A percentile compares a stretch with the other conserved stretches of the same genome.
Evolutionary conservation across 306 rosid genomes (phyloP).

Genomic region (Cucumis hystrix): DNA sequence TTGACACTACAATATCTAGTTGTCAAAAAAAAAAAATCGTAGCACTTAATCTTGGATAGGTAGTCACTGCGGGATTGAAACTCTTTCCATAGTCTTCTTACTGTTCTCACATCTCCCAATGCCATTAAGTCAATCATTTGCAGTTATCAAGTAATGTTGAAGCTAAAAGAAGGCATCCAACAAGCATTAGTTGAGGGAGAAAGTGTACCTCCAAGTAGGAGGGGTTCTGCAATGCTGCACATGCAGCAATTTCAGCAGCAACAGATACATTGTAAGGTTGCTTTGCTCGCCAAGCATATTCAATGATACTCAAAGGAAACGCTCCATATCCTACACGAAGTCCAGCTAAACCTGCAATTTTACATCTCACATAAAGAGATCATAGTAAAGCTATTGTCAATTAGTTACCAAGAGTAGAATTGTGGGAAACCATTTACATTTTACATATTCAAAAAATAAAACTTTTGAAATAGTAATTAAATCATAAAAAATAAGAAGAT

Average conservation of each 20-base stretch:
- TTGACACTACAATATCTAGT: background rate
- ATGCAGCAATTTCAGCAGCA: slow-evolving; percentile 91
- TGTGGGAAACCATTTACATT: background rate
- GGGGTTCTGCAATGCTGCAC: slow-evolving; percentile 84
- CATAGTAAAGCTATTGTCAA: background rate
- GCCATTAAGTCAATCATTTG: background rate
- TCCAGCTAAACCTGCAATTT: slow-evolving; percentile 83
- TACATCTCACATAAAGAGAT: background rate
- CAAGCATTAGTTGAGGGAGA: background rate
- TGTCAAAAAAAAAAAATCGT: background rate
- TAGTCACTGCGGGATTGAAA: background rate
- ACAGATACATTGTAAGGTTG: slow-evolving; percentile 96
- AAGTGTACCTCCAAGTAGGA: slow-evolving; percentile 63
- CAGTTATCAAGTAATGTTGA: background rate
- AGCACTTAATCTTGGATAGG: background rate
- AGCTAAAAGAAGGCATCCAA: background rate
- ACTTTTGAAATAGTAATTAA: background rate
- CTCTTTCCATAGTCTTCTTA: background rate
- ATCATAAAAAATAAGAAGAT: background rate
- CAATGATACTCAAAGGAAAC: slow-evolving; percentile 74
- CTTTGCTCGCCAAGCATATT: slow-evolving; percentile 92
- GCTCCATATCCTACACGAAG: slow-evolving; percentile 99
- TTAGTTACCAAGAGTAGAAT: background rate
- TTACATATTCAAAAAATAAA: background rate
- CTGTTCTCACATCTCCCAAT: background rate